phyloP scores from a whole-genome alignment of 768 basidiomycete species.

The Fistulinella prunicolor region DNA sequence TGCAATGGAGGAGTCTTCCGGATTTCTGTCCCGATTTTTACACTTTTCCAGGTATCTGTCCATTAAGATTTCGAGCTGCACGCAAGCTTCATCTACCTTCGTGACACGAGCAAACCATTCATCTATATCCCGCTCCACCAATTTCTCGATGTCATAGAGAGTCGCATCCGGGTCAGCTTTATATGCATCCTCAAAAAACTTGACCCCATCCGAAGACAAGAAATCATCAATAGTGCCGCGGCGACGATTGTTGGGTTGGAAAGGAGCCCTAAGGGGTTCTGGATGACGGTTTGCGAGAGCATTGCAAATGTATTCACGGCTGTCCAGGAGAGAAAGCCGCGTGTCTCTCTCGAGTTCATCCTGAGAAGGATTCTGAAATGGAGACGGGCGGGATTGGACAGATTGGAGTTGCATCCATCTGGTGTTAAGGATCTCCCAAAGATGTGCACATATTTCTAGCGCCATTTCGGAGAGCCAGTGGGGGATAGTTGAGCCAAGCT shows the following conservation, averaged over 20 bases:
- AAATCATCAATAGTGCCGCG: conserved; percentile 15
- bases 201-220: conserved; percentile 6
- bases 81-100: conserved; percentile 6
- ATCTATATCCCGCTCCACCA: conserved; percentile 30
- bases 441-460: conserved; percentile 27
- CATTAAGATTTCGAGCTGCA: conserved; percentile 21
- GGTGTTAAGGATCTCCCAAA: conserved; percentile 22
- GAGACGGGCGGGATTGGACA: conserved; percentile 24
- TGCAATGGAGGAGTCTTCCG: conserved; percentile 39
- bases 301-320: conserved; percentile 26
- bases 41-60: conserved; percentile 23
- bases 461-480: conserved; percentile 38
- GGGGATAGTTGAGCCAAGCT: conserved; percentile 14
- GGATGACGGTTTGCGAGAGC: conserved; percentile 8
- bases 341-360: conserved; percentile 26
- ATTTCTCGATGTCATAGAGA: conserved; percentile 37
- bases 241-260: not conserved
- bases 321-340: conserved; percentile 30
- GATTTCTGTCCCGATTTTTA: conserved; percentile 12
- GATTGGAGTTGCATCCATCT: conserved; percentile 34
- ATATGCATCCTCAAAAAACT: conserved; percentile 5
- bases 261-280: conserved; percentile 7
- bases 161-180: conserved; percentile 7
- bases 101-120: conserved; percentile 25
- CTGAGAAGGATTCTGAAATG: conserved; percentile 15